A percentile compares a stretch with the other conserved stretches of the same genome.
Evolutionary conservation across 495 filamentous ascomycete species (phyloP).

Genomic region (Daldinia grandis): DNA sequence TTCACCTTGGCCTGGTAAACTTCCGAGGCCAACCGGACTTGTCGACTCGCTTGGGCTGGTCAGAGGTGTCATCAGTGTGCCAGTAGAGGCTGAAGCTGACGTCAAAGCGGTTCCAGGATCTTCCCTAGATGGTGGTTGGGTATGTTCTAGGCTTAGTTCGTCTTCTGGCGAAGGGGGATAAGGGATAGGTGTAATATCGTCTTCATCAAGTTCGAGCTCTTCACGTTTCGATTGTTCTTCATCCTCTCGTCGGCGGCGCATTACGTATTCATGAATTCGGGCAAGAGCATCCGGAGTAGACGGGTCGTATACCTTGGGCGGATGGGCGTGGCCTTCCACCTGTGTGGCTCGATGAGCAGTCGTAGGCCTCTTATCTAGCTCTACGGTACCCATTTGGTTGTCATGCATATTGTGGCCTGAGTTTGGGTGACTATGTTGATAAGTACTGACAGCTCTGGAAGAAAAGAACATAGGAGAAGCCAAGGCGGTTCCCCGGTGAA

Average conservation of each 20-base stretch:
- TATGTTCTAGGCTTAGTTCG: slow-evolving; percentile 44
- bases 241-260: slow-evolving; percentile 40
- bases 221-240: slow-evolving; percentile 36
- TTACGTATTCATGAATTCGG: slow-evolving; percentile 42
- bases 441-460: slow-evolving; percentile 44
- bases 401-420: slow-evolving; percentile 59
- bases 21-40: slow-evolving; percentile 64
- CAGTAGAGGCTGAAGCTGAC: slow-evolving; percentile 57
- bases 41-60: slow-evolving; percentile 62
- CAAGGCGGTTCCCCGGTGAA: slow-evolving; percentile 23
- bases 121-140: slow-evolving; percentile 44
- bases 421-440: slow-evolving; percentile 52
- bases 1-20: slow-evolving; percentile 62
- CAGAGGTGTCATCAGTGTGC: slow-evolving; percentile 51
- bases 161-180: slow-evolving; percentile 64
- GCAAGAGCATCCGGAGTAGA: slow-evolving; percentile 44
- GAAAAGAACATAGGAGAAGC: slow-evolving; percentile 51
- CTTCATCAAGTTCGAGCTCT: slow-evolving; percentile 10
- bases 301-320: slow-evolving; percentile 37
- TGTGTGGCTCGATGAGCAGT: slow-evolving; percentile 55
- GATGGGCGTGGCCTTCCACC: slow-evolving; percentile 40
- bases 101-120: slow-evolving; percentile 54
- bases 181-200: slow-evolving; percentile 38
- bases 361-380: slow-evolving; percentile 48
- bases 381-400: slow-evolving; percentile 45